Base-by-base conservation (phyloP, 805 yeast genomes). In the Lipomyces oligophaga region DNA sequence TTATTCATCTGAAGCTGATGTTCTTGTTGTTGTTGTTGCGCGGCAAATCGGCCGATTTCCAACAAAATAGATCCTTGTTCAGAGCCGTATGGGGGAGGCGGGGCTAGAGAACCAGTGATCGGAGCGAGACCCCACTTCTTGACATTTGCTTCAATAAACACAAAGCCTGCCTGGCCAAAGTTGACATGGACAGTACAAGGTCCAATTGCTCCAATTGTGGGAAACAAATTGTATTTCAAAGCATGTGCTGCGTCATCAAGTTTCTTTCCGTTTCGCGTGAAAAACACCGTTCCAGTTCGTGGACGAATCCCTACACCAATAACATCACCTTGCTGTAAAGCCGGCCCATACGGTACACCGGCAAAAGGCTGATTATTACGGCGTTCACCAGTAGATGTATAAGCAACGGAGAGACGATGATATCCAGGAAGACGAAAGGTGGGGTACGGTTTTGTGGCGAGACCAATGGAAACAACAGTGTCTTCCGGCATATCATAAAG, bases 81-180 rank as follows among this genome's bases (percentile, higher is more conserved):
- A 47, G 81, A 78, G 39, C 85, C 85, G 66, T 90, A 90, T 7
- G 93, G 82, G 1, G 98, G 98, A 2, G 97, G 96, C 4, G 97
- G 95, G 3, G 94, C 83, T 48, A 88, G 83, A 39, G 75, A 77
- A 1, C 97, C 98, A 56, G 82, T 85, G 32, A 83, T 73, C 2
- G 93, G 90, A n/a, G 95, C 96, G 59, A 83, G 82, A 4, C 96
- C 95, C 96, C 96, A 88, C 63, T 85, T 87, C 63, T 88, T 88
- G 31, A 89, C 95, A 62, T 88, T 87, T 1, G 86, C 96, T 62
- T 89, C 96, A 39, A 89, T 85, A 61, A 77, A 87, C 2, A 89
- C 96, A 67, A 78, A 88, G 2, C 96, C 97, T 47, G 80, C 73
- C 58, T 85, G 90, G 16, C 98, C 98, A 45, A 93, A 67, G 60